Evolutionary conservation across 1,139 yeast genomes (phyloP), one percentile per base, ranked within the genome.

Genomic region (Magnusiomyces starmeri): DNA sequence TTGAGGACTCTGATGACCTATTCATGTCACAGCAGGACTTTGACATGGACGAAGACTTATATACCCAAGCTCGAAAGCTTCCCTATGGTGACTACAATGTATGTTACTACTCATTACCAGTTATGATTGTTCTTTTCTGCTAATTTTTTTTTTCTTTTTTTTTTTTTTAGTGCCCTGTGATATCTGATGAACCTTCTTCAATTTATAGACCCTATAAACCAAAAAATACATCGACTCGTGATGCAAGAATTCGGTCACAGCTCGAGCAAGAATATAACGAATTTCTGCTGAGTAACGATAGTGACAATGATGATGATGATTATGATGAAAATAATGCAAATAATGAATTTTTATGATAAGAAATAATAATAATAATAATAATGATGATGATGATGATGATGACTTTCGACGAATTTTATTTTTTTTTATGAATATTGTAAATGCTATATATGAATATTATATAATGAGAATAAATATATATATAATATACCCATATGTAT

Each of bases 1-100:
- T 21, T 2, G 24, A 18, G 10, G 22, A 10, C n/a, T 4, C 25
- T 3, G n/a, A 32, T 14, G 10, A 46, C 14, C 40, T 46, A 8
- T 24, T 37, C 21, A 22, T 53, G 22, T 42, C 53, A 4, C 63
- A 60, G 12, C 65, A 69, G 24, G 75, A 73, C n/a, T 61, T 72
- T 41, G 63, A 62, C 1, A 64, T 60, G 37, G 81, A 77, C 54
- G 77, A 76, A 39, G 62, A 59, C 21, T 54, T 77, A 4, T 80
- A 75, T 55, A 59, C 56, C 18, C 64, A 65, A 48, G 81, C 79
- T 0, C 60, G 69, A 21, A 71, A 70, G 27, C 69, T 72, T 54
- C 72, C 73, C 12, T 79, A 73, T 69, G 82, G 82, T 3, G 82
- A 78, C 60, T 71, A 75, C 54, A 78, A 80, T 25, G 55, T 52